Percentiles rank a stretch among this genome's conserved stretches.
These are phyloP conservation scores for Polytolypa hystricis DNA, from an alignment of 2,329 filamentous ascomycete genomes.

Conservation along the genomic window DNA sequence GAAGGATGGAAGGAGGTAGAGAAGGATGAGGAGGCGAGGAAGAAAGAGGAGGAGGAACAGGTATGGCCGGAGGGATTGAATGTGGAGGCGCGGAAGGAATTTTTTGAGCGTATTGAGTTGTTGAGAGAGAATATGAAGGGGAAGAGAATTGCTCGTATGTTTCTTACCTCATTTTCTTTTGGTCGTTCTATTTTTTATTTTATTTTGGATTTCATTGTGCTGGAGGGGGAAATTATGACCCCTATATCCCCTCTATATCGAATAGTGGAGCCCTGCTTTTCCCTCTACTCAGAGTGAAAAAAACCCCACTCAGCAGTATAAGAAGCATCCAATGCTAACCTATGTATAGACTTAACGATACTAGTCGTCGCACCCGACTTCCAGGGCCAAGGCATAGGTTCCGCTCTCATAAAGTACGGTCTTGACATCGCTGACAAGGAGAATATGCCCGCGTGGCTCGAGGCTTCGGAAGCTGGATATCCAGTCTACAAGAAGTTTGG, in stretches of 20 bases:
- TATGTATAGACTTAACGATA: conserved; percentile 18
- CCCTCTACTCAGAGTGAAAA: background rate
- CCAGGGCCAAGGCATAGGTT: conserved; percentile 19
- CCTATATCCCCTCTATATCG: no score
- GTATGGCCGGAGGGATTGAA: conserved; percentile 9
- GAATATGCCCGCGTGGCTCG: conserved; percentile 17
- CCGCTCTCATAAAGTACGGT: conserved; percentile 17
- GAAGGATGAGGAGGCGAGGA: conserved; percentile 7
- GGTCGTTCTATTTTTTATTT: background rate
- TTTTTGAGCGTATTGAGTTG: conserved; percentile 8
- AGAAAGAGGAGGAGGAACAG: conserved; percentile 9
- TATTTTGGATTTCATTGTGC: background rate
- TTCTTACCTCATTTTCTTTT: background rate
- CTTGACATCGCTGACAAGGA: conserved; percentile 13
- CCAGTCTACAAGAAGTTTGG: conserved; percentile 20
- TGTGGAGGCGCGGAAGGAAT: conserved; percentile 9
- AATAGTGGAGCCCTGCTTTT: no score
- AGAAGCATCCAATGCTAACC: background rate
- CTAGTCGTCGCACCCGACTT: conserved; percentile 24
- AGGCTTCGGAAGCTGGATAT: conserved; percentile 17
- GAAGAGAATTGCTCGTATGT: conserved; percentile 9
- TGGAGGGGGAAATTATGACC: no score
- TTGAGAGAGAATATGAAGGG: conserved; percentile 11
- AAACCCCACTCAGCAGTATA: background rate
- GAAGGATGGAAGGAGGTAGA: conserved; percentile 5